Evolutionary conservation across 257 asterid genomes (phyloP).

Genomic region (Penstemon barbatus): DNA sequence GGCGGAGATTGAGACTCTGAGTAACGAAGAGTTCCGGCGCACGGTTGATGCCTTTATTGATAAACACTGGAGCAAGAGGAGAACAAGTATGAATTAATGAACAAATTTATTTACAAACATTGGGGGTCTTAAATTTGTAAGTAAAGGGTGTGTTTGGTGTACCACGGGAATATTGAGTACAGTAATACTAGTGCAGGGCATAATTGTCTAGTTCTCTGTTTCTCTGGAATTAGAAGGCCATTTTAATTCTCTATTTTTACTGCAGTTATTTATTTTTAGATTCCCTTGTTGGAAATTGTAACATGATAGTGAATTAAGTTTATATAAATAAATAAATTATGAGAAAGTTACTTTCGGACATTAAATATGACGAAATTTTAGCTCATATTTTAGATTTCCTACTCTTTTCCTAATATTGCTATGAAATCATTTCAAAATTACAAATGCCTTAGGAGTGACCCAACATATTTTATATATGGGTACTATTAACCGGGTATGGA

Average conservation of each 20-base stretch:
- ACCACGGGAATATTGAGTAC: neutral
- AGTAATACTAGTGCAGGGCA: constrained; percentile 23
- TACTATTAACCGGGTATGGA: no score
- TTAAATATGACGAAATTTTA: no score
- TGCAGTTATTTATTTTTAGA: neutral
- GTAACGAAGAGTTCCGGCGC: constrained; percentile 73
- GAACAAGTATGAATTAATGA: constrained; percentile 20
- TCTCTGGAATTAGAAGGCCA: constrained; percentile 30
- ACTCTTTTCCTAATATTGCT: no score
- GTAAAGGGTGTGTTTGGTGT: neutral
- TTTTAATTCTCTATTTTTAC: constrained; percentile 3
- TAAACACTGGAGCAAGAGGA: constrained; percentile 46
- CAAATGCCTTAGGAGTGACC: no score
- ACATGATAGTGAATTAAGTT: no score
- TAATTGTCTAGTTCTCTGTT: constrained; percentile 35
- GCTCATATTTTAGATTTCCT: no score
- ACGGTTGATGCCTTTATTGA: constrained; percentile 66
- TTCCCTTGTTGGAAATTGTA: no score
- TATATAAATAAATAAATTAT: no score
- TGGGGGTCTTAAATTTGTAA: constrained; percentile 4
- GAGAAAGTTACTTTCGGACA: no score
- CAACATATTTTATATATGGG: no score
- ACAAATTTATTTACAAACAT: constrained; percentile 8
- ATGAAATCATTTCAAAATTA: no score
- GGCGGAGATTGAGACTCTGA: constrained; percentile 54